These are phyloP conservation scores for Epichloe coenophiala DNA, from an alignment of 2,329 filamentous ascomycete genomes.

Conservation along the genomic window DNA sequence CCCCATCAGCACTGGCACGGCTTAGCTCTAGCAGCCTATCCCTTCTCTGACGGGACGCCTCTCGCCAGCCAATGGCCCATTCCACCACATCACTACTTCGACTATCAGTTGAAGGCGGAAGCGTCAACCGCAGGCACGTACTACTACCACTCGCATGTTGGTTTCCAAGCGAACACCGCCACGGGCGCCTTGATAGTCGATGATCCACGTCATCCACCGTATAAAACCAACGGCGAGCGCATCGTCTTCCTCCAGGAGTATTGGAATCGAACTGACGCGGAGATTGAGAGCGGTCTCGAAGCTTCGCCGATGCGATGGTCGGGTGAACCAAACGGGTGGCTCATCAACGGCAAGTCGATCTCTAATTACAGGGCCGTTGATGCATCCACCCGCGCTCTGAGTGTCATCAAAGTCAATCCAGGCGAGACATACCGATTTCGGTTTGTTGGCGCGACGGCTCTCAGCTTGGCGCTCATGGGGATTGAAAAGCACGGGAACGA, in stretches of 20 bases:
- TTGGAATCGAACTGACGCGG: conserved; percentile 1
- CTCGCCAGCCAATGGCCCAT: conserved; percentile 53
- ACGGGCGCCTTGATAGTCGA: conserved; percentile 2
- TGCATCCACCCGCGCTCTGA: neutral
- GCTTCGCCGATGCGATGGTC: neutral
- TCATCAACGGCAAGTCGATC: conserved; percentile 3
- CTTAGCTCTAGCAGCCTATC: conserved; percentile 39
- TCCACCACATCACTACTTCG: conserved; percentile 46
- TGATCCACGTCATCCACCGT: neutral
- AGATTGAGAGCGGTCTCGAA: neutral
- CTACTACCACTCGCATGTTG: conserved; percentile 56
- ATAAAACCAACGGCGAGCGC: neutral
- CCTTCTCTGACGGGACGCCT: conserved; percentile 51
- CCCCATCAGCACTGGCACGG: conserved; percentile 51
- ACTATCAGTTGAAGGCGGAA: conserved; percentile 47
- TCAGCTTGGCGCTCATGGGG: conserved; percentile 36
- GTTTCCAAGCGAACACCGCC: conserved; percentile 34
- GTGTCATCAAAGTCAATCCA: conserved; percentile 23
- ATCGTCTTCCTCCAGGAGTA: conserved; percentile 1
- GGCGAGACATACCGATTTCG: conserved; percentile 47
- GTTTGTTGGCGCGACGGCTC: conserved; percentile 41
- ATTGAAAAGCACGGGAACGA: neutral
- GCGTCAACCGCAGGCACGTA: conserved; percentile 46
- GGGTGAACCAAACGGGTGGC: conserved; percentile 2
- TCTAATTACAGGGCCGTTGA: neutral